A percentile compares a stretch with the other conserved stretches of the same genome.
These are phyloP conservation scores for Epichloe amarillans DNA, from an alignment of 2,329 filamentous ascomycete species.

Conservation along the genomic window DNA sequence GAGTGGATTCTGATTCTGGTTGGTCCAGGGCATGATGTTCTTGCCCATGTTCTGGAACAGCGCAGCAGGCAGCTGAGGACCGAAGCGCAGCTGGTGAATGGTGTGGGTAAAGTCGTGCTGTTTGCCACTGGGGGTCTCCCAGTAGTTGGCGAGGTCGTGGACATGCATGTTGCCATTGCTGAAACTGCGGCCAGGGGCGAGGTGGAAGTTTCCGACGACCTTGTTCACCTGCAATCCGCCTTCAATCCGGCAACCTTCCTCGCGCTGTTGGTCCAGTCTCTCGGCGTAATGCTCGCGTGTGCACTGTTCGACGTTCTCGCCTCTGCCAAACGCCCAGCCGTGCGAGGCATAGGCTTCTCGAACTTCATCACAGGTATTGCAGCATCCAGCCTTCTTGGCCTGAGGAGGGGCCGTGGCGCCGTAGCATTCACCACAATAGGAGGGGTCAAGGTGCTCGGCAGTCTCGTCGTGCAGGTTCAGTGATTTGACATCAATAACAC, in stretches of 20 bases:
- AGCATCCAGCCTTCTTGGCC: slow-evolving; percentile 75
- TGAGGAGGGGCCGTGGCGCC: slow-evolving; percentile 62
- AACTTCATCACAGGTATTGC: slow-evolving; percentile 94
- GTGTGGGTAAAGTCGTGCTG: slow-evolving; percentile 80
- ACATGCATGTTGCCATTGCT: slow-evolving; percentile 95
- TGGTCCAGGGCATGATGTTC: slow-evolving; percentile 54
- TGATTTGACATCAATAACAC: slow-evolving; percentile 56
- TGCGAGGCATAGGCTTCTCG: slow-evolving; percentile 84
- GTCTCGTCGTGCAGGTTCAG: slow-evolving; percentile 53
- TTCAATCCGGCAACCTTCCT: slow-evolving; percentile 89
- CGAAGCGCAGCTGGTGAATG: slow-evolving; percentile 84
- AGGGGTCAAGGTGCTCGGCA: slow-evolving; percentile 69
- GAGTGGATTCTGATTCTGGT: slow-evolving; percentile 84
- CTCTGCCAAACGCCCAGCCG: slow-evolving; percentile 86
- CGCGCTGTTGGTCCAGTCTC: slow-evolving; percentile 72
- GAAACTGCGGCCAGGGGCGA: slow-evolving; percentile 91
- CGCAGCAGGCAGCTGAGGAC: slow-evolving; percentile 72
- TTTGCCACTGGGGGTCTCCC: slow-evolving; percentile 53
- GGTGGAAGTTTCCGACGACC: slow-evolving; percentile 96
- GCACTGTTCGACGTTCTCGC: slow-evolving; percentile 90
- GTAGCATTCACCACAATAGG: slow-evolving; percentile 91
- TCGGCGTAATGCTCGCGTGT: slow-evolving; percentile 87
- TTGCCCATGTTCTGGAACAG: slow-evolving; percentile 46
- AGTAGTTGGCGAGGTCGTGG: slow-evolving; percentile 94
- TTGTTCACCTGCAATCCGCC: slow-evolving; percentile 92